phyloP scores from a whole-genome alignment of 805 yeast genomes.

The Henningerozyma blattae region DNA sequence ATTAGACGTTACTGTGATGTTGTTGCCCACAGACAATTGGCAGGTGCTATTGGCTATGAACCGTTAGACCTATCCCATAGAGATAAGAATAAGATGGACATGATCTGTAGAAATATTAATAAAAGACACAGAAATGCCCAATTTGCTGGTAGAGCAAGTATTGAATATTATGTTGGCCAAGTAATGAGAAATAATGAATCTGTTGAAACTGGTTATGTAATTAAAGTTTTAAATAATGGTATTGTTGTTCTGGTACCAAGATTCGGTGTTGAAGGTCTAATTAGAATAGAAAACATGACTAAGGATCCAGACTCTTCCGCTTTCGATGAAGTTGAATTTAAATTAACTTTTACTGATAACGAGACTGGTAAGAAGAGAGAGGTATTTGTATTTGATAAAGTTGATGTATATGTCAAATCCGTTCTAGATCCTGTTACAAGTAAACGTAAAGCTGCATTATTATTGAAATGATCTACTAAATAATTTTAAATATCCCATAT shows the following conservation, averaged over 20 bases:
- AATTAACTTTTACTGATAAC: slow-evolving; percentile 42
- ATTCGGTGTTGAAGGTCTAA: slow-evolving; percentile 91
- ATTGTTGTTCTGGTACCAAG: slow-evolving; percentile 89
- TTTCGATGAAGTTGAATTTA: slow-evolving; percentile 70
- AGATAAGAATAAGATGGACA: slow-evolving; percentile 82
- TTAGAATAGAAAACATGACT: slow-evolving; percentile 62
- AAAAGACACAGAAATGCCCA: slow-evolving; percentile 95
- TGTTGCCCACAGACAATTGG: slow-evolving; percentile 93
- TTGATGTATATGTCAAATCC: slow-evolving; percentile 71
- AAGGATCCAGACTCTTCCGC: slow-evolving; percentile 50
- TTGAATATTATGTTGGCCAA: slow-evolving; percentile 96
- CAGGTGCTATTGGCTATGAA: slow-evolving; percentile 97
- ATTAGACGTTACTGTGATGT: slow-evolving; percentile 97
- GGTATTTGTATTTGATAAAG: slow-evolving; percentile 72
- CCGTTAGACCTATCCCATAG: slow-evolving; percentile 68
- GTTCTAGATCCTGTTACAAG: slow-evolving; percentile 80
- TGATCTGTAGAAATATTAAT: slow-evolving; percentile 80
- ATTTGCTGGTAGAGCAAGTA: slow-evolving; percentile 96
- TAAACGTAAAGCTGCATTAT: slow-evolving; percentile 79
- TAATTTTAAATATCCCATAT: too few relatives aligned
- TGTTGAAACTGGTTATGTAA: slow-evolving; percentile 78
- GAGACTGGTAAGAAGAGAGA: slow-evolving; percentile 34
- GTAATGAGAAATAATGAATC: slow-evolving; percentile 80
- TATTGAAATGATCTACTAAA: slow-evolving; percentile 42
- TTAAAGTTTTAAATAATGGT: slow-evolving; percentile 89